Percentiles rank a stretch among this genome's conserved stretches.
phyloP scores from a whole-genome alignment of 2,329 filamentous ascomycete species.

The Setomelanomma holmii region DNA sequence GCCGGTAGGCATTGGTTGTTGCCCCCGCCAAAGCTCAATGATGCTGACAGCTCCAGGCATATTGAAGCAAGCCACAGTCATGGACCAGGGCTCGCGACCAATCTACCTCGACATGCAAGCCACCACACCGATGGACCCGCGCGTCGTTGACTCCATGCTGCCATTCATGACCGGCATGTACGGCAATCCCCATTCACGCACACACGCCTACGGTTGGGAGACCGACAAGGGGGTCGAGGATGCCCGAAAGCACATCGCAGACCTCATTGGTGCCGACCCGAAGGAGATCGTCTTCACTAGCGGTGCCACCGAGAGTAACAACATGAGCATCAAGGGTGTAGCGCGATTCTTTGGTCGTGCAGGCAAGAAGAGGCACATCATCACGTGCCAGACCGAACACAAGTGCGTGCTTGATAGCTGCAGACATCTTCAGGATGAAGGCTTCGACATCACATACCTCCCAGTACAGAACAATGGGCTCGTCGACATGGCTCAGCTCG shows the following conservation, averaged over 20 bases:
- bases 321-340: constrained; percentile 99
- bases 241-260: constrained; percentile 82
- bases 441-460: constrained; percentile 95
- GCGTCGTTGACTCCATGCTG: constrained; percentile 95
- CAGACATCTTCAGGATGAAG: constrained; percentile 94
- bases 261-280: constrained; percentile 87
- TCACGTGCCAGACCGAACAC: constrained; percentile 97
- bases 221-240: constrained; percentile 92
- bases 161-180: constrained; percentile 93
- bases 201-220: constrained; percentile 98
- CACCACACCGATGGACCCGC: constrained; percentile 91
- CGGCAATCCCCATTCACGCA: constrained; percentile 96
- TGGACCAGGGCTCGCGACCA: constrained; percentile 90
- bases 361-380: constrained; percentile 98
- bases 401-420: constrained; percentile 99
- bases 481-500: constrained; percentile 81
- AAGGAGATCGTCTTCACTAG: constrained; percentile 99
- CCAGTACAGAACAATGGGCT: constrained; percentile 89
- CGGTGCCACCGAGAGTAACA: constrained; percentile 97
- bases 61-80: constrained; percentile 87
- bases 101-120: constrained; percentile 99
- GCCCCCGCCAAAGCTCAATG: constrained; percentile 5
- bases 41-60: constrained; percentile 63
- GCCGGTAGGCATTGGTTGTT: constrained; percentile 59
- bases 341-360: constrained; percentile 91